Evolutionary conservation across 345 rosid species (phyloP), one percentile per base, ranked within the genome.

Genomic region (Cardamine chenopodiifolia): DNA sequence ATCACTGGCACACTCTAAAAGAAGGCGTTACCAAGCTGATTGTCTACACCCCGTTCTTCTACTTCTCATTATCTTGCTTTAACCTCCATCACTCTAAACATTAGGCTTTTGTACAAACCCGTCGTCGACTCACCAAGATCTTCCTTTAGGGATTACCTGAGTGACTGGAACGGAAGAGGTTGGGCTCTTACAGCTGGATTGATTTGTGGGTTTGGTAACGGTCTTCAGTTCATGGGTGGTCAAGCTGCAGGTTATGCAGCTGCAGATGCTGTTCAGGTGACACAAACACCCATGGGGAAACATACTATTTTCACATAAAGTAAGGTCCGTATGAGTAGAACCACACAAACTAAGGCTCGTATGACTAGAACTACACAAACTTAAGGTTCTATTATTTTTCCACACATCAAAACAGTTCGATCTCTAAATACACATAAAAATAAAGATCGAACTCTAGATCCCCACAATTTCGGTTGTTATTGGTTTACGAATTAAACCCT

Each of bases 161-260:
- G 74, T 2, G 97, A 90, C 70, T 86, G 88, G 87, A 84, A 89
- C 53, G 97, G 97, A 9, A 82, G 91, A 77, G 88, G 92, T 19
- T 90, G 93, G 97, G 89, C 97, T 22, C 47, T 90, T 32, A 66
- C 85, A 71, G 95, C 98, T 4, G 97, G 97, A 1, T 74, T 93
- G 18, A 71, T 90, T 3, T 93, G 91, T 65, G 97, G 97, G 0
- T 81, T 91, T 39, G 97, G 97, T 1, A 90, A 90, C 15, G 96
- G 96, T 66, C 91, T 89, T 60, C 93, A 88, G 78, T 92, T 92
- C 47, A 90, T 89, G 89, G 94, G 92, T 0, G 98, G 98, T 45
- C 90, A 93, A 76, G 95, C 97, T 7, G 91, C 95, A 42, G 97
- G 96, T 14, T 93, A 93, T 63, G 98, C 96, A 29, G 97, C 96